A percentile compares a stretch with the other conserved stretches of the same genome.
Conservation (phyloP, 1,139 yeast genomes). For the Groenewaldozyma auringiensis region DNA sequence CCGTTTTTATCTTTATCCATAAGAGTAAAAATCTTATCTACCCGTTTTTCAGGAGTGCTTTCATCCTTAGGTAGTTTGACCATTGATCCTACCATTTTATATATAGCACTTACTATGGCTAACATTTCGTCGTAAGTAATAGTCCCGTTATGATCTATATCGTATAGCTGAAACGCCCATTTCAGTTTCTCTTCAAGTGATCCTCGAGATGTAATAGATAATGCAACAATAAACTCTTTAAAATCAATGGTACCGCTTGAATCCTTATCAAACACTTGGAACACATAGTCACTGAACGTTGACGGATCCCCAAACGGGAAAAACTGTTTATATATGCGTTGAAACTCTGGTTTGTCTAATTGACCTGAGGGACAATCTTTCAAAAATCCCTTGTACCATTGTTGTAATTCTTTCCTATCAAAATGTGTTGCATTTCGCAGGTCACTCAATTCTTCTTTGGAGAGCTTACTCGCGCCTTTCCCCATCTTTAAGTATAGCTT, state of each 20-base stretch:
- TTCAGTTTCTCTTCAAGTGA: constrained; percentile 74
- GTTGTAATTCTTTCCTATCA: constrained; percentile 89
- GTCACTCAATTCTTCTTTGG: constrained; percentile 81
- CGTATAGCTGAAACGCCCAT: constrained; percentile 81
- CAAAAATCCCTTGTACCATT: constrained; percentile 94
- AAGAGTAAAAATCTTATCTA: constrained; percentile 66
- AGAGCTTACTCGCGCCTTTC: constrained; percentile 84
- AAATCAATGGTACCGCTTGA: constrained; percentile 78
- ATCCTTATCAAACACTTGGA: constrained; percentile 82
- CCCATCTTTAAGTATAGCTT: no score
- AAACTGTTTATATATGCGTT: constrained; percentile 87
- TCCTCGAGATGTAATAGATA: constrained; percentile 86
- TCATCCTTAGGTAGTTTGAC: constrained; percentile 88
- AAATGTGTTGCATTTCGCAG: constrained; percentile 84
- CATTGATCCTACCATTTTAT: constrained; percentile 95
- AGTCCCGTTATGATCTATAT: constrained; percentile 68
- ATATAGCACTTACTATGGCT: constrained; percentile 71
- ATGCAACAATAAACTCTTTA: constrained; percentile 83
- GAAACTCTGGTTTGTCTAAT: constrained; percentile 77
- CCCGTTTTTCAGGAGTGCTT: constrained; percentile 82
- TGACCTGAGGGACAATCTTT: constrained; percentile 94
- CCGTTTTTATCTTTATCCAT: constrained; percentile 67
- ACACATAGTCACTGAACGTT: constrained; percentile 81
- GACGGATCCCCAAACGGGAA: constrained; percentile 98
- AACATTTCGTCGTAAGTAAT: constrained; percentile 73